These are phyloP conservation scores for Guadua angustifolia DNA, from an alignment of 176 grass and related monocot genomes.

Conservation along the genomic window DNA sequence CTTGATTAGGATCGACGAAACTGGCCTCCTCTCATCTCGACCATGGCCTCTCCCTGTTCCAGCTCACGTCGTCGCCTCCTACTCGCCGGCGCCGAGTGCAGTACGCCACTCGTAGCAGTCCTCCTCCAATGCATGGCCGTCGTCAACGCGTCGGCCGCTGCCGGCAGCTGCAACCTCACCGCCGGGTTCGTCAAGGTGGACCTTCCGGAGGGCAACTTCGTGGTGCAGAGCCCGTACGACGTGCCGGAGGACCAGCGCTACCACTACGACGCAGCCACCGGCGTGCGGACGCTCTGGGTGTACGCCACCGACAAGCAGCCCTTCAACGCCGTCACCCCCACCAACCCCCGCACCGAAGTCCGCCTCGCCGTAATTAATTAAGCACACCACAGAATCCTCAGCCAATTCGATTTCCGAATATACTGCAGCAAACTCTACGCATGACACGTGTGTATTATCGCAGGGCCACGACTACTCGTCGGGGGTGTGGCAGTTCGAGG, in stretches of 20 bases:
- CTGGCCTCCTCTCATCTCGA: not conserved
- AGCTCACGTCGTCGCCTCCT: not conserved
- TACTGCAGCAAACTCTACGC: too few species aligned
- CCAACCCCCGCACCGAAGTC: constrained; percentile 35
- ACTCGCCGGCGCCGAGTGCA: not conserved
- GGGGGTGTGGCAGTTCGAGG: constrained; percentile 63
- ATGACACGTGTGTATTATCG: too few species aligned
- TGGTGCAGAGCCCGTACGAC: constrained; percentile 48
- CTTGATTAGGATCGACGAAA: not conserved
- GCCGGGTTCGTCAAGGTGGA: constrained; percentile 46
- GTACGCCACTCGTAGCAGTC: not conserved
- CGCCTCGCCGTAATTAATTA: too few species aligned
- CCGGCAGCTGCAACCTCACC: constrained; percentile 18
- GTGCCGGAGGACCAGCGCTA: constrained; percentile 26
- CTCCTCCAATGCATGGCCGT: not conserved
- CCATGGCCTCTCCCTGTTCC: not conserved
- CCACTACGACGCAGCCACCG: not conserved
- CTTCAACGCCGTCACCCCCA: constrained; percentile 16
- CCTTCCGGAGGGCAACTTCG: constrained; percentile 27
- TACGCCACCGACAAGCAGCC: constrained; percentile 48
- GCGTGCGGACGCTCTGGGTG: constrained; percentile 49
- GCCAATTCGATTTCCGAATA: too few species aligned
- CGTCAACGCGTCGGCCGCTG: not conserved
- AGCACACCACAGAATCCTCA: too few species aligned
- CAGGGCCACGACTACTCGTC: constrained; percentile 48